Conservation (phyloP, 164 flowering plant species). For the Amborella trichopoda region DNA sequence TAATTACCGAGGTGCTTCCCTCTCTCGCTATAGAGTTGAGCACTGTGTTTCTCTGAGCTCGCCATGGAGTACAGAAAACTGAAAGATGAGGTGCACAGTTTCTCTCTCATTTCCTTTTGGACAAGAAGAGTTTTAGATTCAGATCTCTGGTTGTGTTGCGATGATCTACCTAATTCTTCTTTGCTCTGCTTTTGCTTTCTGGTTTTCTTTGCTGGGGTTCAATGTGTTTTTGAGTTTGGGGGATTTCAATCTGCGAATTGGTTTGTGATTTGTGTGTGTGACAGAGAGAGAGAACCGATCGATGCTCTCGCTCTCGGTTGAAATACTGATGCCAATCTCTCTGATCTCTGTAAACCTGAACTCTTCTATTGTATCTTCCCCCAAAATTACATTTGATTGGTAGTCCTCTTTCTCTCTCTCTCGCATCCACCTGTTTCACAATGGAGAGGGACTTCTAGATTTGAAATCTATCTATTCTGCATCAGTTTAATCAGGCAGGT, state of each 20-base stretch:
- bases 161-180: not conserved
- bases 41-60: too few relatives aligned
- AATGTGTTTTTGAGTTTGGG: not conserved
- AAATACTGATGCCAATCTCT: not conserved
- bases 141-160: not conserved
- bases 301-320: too few relatives aligned
- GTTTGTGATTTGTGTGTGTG: not conserved
- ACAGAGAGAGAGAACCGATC: too few relatives aligned
- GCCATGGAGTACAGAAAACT: slow-evolving; percentile 17
- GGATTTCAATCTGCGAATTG: not conserved
- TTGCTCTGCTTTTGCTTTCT: not conserved
- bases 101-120: not conserved
- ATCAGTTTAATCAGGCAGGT: too few relatives aligned
- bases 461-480: not conserved
- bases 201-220: not conserved
- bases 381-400: not conserved
- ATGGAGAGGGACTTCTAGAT: not conserved
- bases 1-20: too few relatives aligned
- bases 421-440: not conserved
- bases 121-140: not conserved
- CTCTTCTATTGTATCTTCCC: not conserved
- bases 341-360: not conserved
- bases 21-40: too few relatives aligned
- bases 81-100: slow-evolving; percentile 11
- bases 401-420: not conserved